Conservation (phyloP, 345 rosid genomes). For the Rubroshorea leprosula region DNA sequence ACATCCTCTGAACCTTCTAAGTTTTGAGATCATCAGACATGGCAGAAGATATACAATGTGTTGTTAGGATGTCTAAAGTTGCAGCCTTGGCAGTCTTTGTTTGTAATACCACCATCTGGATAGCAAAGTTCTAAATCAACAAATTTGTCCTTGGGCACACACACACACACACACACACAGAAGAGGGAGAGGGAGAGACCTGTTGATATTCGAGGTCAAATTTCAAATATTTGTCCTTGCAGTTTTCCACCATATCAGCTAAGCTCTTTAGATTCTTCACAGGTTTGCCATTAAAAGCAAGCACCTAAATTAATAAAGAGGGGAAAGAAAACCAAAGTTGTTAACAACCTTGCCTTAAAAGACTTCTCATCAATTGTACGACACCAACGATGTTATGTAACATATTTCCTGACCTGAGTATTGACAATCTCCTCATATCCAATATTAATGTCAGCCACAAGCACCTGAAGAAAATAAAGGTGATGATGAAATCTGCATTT, state of each 20-base stretch:
- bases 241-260: constrained; percentile 79
- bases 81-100: constrained; percentile 73
- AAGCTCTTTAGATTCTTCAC: constrained; percentile 77
- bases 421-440: constrained; percentile 95
- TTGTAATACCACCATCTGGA: constrained; percentile 65
- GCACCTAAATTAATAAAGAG: no score
- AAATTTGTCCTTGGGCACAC: not conserved
- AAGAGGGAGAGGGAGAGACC: constrained; percentile 36
- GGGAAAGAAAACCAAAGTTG: constrained; percentile 2
- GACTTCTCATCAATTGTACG: constrained; percentile 1
- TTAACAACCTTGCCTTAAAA: constrained; percentile 2
- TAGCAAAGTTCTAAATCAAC: constrained; percentile 2
- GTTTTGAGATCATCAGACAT: constrained; percentile 82
- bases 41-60: constrained; percentile 84
- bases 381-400: not conserved
- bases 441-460: constrained; percentile 86
- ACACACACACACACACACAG: no score
- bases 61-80: constrained; percentile 67
- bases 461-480: constrained; percentile 46
- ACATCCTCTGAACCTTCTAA: constrained; percentile 14
- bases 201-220: constrained; percentile 86
- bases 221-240: constrained; percentile 66
- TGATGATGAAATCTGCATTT: not conserved
- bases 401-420: constrained; percentile 54
- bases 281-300: constrained; percentile 77